Evolutionary conservation across 1,139 yeast genomes (phyloP), one percentile per base, ranked within the genome.

Genomic region (Taphrina confusa): DNA sequence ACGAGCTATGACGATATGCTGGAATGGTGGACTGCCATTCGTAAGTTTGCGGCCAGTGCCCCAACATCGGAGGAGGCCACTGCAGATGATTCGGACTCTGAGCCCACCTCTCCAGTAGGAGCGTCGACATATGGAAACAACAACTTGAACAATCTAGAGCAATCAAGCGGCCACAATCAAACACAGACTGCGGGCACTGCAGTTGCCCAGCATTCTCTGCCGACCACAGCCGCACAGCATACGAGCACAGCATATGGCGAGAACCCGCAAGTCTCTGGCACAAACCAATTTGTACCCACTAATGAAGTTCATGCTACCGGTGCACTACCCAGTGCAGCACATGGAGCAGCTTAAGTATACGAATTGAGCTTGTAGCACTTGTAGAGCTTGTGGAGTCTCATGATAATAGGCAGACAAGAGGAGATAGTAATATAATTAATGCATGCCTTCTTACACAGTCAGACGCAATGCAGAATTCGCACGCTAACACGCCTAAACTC

Each of bases 1-100:
- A 66, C 75, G 27, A 74, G 79, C 22, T 71, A 73, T 54, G 78
- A 74, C 42, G 83, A 80, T 64, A 72, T 76, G 64, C 65, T 65
- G 34, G 72, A 72, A 2, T 80, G 83, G 83, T 74, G 76, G 68
- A 71, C 70, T 14, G 79, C 78, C 3, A 65, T 78, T 54, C 65
- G 70, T 55, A 71, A 71, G 62, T 73, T 72, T 4, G 69, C 72
- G 31, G 75, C 58, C 16, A 44, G 40, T 20, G 25, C 58, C 3
- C 51, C 58, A 2, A 54, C 25, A 23, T 16, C 18, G 6, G 58
- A 54, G 12, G 40, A 45, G 27, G 44, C 27, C 20, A 51, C 49
- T 14, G 20, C 30, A 16, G 58, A 54, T 20, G 58, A 54, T 28
- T 54, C 58, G 11, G 58, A 54, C 34, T 42, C 51, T 8, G 58